Base-by-base conservation (phyloP, 2,329 filamentous ascomycete species). In the Colletotrichum spinosum region DNA sequence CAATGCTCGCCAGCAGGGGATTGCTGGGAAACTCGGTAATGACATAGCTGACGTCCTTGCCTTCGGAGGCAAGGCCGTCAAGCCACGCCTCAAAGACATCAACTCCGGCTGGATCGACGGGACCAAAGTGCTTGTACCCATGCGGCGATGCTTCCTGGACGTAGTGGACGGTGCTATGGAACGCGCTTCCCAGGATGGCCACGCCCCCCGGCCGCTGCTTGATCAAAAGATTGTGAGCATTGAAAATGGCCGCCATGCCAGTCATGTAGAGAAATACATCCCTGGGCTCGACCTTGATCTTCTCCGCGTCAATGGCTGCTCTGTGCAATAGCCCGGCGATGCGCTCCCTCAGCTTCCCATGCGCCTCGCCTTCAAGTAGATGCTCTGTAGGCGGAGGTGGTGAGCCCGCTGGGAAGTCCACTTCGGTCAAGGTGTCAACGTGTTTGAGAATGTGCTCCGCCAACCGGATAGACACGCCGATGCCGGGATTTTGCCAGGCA, bases 251-350 rank as follows among this genome's bases (percentile, higher is more conserved):
- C 0, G 80, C 80, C 85, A 88, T 88, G 34, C 86, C 86, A 0
- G 83, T 83, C 6, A 81, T 79, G 69, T 83, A 87, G 17, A 88
- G 74, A 54, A 79, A 86, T 1, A 88, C 79, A 65, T 88, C 84
- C 3, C 75, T 74, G 4, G 68, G 60, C 1, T n/a, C 58, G 1
- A 76, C 72, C 52, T 68, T 69, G 54, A 69, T 59, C n/a, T 71
- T 69, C 6, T 68, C 69, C 1, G 72, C 63, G 6, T 77, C 70
- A 33, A 75, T 71, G 1, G 80, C 73, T 1, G 79, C 81, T 6
- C 81, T 77, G 58, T 78, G 77, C 12, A 84, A 69, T 11, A 85
- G 72, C 2, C 74, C 72, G 1, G 74, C 69, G 54, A 86, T 79
- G 6, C 83, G 76, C 63, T 77, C 72, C 12, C 78, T 72, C 25